phyloP scores from a whole-genome alignment of 2,329 filamentous ascomycete species.

The Whalleya microplaca region DNA sequence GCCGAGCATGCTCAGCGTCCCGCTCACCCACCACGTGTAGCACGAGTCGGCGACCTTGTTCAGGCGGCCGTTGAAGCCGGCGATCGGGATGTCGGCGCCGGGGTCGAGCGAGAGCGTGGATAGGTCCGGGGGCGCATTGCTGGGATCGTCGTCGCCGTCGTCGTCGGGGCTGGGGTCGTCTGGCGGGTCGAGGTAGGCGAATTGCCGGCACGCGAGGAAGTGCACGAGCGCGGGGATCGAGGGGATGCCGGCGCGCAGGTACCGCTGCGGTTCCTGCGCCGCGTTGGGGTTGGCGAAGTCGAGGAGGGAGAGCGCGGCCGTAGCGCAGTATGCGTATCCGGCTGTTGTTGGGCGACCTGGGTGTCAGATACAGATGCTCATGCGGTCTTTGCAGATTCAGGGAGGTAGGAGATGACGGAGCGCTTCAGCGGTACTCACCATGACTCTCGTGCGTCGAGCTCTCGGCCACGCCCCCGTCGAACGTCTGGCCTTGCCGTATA shows the following conservation, averaged over 20 bases:
- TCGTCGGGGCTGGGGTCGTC: slow-evolving; percentile 39
- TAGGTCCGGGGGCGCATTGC: slow-evolving; percentile 38
- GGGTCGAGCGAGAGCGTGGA: slow-evolving; percentile 34
- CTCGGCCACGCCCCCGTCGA: slow-evolving; percentile 84
- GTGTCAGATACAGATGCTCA: neutral
- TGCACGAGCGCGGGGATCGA: slow-evolving; percentile 42
- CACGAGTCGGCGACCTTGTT: slow-evolving; percentile 96
- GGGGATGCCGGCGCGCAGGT: slow-evolving; percentile 45
- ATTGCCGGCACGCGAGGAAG: slow-evolving; percentile 69
- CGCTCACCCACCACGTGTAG: slow-evolving; percentile 91
- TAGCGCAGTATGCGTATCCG: slow-evolving; percentile 88
- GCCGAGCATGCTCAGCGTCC: slow-evolving; percentile 65
- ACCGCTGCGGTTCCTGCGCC: slow-evolving; percentile 32
- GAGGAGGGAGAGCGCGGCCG: slow-evolving; percentile 78
- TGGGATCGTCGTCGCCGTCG: slow-evolving; percentile 45
- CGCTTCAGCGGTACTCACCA: slow-evolving; percentile 52
- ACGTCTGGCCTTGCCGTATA: slow-evolving; percentile 73
- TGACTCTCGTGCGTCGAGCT: slow-evolving; percentile 81
- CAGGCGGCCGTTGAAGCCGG: slow-evolving; percentile 84
- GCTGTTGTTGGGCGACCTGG: slow-evolving; percentile 52
- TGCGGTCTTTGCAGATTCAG: neutral
- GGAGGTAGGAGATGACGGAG: too few relatives aligned
- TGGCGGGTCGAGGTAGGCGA: slow-evolving; percentile 53
- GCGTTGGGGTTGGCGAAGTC: slow-evolving; percentile 54
- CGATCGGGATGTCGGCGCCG: slow-evolving; percentile 33